These are phyloP conservation scores for Zygnema cylindricum DNA, from an alignment of 139 green algal genomes.

Conservation along the genomic window DNA sequence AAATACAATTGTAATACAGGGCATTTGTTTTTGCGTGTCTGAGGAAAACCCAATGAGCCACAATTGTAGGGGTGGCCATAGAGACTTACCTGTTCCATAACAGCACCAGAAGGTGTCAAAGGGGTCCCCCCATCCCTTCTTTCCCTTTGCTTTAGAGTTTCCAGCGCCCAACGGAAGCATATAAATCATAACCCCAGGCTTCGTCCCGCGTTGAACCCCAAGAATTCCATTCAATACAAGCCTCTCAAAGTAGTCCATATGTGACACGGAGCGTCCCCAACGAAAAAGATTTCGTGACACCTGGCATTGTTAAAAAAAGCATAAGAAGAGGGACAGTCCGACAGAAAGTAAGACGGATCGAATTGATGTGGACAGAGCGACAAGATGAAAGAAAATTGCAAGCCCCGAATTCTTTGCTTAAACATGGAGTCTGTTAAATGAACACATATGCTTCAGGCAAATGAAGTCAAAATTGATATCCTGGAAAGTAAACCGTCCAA, in stretches of 20 bases:
- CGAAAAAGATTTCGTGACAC: constrained; percentile 46
- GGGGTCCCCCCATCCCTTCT: constrained; percentile 47
- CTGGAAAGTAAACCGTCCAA: too few relatives aligned
- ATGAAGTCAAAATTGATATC: too few relatives aligned
- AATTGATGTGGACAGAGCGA: too few relatives aligned
- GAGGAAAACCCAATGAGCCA: neutral
- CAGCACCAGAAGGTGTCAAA: constrained; percentile 60
- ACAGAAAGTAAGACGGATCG: too few relatives aligned
- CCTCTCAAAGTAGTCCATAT: constrained; percentile 48
- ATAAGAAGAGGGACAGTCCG: too few relatives aligned
- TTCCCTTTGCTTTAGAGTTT: constrained; percentile 51
- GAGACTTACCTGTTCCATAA: constrained; percentile 55
- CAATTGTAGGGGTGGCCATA: too few relatives aligned
- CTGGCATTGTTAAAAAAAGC: too few relatives aligned
- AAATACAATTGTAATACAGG: neutral
- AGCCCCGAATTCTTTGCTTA: too few relatives aligned
- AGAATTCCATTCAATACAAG: constrained; percentile 47
- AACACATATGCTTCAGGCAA: too few relatives aligned
- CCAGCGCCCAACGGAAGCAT: constrained; percentile 50
- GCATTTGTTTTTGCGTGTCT: neutral
- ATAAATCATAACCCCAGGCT: constrained; percentile 57
- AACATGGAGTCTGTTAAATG: too few relatives aligned
- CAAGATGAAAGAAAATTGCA: too few relatives aligned
- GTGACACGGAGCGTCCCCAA: neutral
- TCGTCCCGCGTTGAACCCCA: constrained; percentile 51